phyloP scores from a whole-genome alignment of 495 filamentous ascomycete genomes.

The Aspergillus sclerotiicarbonarius region DNA sequence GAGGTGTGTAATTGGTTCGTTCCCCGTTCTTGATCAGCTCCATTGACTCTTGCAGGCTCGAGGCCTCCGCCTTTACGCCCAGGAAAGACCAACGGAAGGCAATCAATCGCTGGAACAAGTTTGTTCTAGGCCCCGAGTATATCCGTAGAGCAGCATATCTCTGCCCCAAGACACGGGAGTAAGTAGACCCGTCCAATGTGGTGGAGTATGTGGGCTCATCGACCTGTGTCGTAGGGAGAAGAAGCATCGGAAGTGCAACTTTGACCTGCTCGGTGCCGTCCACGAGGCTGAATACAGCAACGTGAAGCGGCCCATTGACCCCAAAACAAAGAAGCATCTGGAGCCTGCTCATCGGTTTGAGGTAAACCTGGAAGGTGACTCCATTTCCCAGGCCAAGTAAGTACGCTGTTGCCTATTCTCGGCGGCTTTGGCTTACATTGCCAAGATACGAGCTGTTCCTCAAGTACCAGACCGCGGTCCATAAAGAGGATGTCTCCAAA shows the following conservation, averaged over 20 bases:
- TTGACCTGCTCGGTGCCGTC: conserved; percentile 69
- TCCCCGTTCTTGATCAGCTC: conserved; percentile 9
- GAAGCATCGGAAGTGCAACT: conserved; percentile 66
- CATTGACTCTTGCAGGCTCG: conserved; percentile 49
- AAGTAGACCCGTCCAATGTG: conserved; percentile 23
- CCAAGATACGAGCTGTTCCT: conserved; percentile 64
- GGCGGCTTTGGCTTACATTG: neutral
- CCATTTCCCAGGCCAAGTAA: conserved; percentile 85
- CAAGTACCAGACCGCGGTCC: conserved; percentile 82
- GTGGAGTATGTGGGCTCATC: conserved; percentile 12
- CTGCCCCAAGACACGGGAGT: conserved; percentile 76
- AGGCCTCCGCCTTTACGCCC: conserved; percentile 67
- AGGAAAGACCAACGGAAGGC: conserved; percentile 81
- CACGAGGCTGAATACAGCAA: conserved; percentile 68
- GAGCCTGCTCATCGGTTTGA: conserved; percentile 76
- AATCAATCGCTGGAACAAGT: conserved; percentile 86
- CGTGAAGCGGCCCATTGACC: conserved; percentile 50
- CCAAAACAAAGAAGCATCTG: conserved; percentile 52
- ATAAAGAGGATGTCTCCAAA: conserved; percentile 66
- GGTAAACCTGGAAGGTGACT: conserved; percentile 76
- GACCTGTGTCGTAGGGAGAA: conserved; percentile 55
- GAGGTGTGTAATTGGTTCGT: conserved; percentile 47
- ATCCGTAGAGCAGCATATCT: conserved; percentile 66
- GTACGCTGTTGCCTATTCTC: conserved; percentile 4
- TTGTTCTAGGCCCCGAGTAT: conserved; percentile 78